Evolutionary conservation across 78 protist genomes (phyloP), one percentile per base, ranked within the genome.

Genomic region (Chrysochromulina tobinii): DNA sequence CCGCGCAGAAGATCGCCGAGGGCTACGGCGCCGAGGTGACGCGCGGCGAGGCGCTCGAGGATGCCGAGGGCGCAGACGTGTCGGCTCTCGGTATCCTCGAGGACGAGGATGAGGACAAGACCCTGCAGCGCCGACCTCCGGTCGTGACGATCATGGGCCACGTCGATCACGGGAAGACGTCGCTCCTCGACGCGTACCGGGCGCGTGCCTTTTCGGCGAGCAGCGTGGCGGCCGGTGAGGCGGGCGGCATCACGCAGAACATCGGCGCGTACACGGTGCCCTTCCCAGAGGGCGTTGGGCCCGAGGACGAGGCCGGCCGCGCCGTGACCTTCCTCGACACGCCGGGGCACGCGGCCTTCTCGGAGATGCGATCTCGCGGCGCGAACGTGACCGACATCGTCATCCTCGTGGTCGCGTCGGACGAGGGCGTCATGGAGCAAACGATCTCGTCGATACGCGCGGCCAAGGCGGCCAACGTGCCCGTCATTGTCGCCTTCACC

Each of bases 191-290:
- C 53, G 67, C 75, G 67, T 66, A 96, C 38, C 91, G 99, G 17
- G 38, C 38, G 38, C 38, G 38, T 38, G 38, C 38, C 38, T 38
- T 38, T 38, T 38, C 38, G 38, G 68, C 67, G 6, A 21, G 98
- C 14, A 15, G 79, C 11, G 93, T 97, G 0, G 98, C 96, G 0
- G 93, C 94, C 12, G 92, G 93, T 9, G 99, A 98, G 91, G 98
- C 98, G 0, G 99, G 99, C 17, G 97, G 98, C 25, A 98, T 98
- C 93, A 98, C 99, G n/a, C 99, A 98, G 89, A 90, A 91, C 77
- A 93, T 98, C 57, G 98, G 92, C 17, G 94, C 96, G 48, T 95
- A 48, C 21, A 72, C 6, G 66, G 93, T 20, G 55, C 1, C 11
- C 57, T 53, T 15, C 21, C 55, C 12, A 14, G 81, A 9, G 57